Conservation (phyloP, 352 stramenopile genomes). For the Blastocystis sp. region DNA sequence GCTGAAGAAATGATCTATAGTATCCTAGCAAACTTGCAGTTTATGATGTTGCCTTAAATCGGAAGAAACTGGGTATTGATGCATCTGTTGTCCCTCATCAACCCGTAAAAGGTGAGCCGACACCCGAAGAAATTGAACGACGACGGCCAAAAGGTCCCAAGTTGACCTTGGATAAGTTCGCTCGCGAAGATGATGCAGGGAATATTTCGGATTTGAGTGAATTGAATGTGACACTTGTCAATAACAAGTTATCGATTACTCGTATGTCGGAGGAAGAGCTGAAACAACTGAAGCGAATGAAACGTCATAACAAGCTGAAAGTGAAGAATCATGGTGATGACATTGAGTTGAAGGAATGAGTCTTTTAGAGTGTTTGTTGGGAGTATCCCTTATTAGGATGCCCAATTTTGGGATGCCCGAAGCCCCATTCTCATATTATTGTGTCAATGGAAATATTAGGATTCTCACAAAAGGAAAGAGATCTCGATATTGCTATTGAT, state of each 20-base stretch:
- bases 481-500: not conserved
- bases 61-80: conserved; percentile 50
- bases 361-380: not conserved
- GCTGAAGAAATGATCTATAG: not conserved
- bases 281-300: conserved; percentile 36
- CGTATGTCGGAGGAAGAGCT: not conserved
- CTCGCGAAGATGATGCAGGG: conserved; percentile 41
- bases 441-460: not conserved
- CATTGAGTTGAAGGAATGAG: conserved; percentile 19
- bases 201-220: conserved; percentile 53
- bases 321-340: conserved; percentile 51
- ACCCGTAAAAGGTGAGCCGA: conserved; percentile 48
- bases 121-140: conserved; percentile 45
- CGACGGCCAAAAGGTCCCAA: conserved; percentile 53
- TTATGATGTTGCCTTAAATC: conserved; percentile 40
- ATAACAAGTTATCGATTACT: conserved; percentile 45
- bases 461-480: not conserved
- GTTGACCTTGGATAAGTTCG: conserved; percentile 35
- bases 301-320: conserved; percentile 1
- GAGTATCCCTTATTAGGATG: not conserved
- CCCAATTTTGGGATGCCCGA: no score
- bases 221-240: conserved; percentile 26
- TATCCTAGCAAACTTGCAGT: conserved; percentile 46
- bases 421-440: no score
- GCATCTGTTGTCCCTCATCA: not conserved